Conservation (phyloP, 106 monocot genomes). For the Dendrobium officinale region DNA sequence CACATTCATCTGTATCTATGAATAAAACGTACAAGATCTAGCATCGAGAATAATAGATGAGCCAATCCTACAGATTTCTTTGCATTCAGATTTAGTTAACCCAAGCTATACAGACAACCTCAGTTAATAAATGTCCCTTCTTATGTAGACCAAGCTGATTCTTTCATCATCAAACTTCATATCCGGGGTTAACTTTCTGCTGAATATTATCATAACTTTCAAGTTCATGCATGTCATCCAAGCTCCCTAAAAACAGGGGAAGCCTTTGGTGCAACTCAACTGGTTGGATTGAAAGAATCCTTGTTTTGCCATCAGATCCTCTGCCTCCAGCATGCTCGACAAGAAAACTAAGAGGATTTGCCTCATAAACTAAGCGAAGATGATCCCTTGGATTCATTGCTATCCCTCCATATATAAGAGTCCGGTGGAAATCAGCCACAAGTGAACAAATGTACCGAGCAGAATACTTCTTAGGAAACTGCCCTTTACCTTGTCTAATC, state of each 20-base stretch:
- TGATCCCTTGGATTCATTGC: constrained; percentile 96
- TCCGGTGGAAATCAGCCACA: constrained; percentile 91
- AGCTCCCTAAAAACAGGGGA: constrained; percentile 80
- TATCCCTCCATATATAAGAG: constrained; percentile 84
- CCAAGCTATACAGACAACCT: not conserved
- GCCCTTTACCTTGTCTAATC: constrained; percentile 83
- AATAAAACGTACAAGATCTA: not conserved
- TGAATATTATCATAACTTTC: constrained; percentile 90
- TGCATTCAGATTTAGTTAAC: not conserved
- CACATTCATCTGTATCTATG: not conserved
- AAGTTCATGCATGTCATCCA: constrained; percentile 87
- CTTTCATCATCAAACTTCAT: constrained; percentile 61
- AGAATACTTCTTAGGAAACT: constrained; percentile 86
- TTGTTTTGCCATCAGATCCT: constrained; percentile 81
- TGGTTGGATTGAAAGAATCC: constrained; percentile 84
- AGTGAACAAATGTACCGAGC: constrained; percentile 91
- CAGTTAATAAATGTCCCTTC: not conserved
- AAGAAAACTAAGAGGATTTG: constrained; percentile 92
- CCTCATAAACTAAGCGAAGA: constrained; percentile 91
- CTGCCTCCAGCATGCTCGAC: constrained; percentile 93
- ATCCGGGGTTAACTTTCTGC: constrained; percentile 95
- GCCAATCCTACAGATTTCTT: not conserved
- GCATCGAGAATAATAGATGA: not conserved
- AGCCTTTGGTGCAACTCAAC: constrained; percentile 87
- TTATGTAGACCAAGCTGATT: not conserved